Conservation (phyloP, 2,329 filamentous ascomycete species). For the Phialocephala sp. region DNA sequence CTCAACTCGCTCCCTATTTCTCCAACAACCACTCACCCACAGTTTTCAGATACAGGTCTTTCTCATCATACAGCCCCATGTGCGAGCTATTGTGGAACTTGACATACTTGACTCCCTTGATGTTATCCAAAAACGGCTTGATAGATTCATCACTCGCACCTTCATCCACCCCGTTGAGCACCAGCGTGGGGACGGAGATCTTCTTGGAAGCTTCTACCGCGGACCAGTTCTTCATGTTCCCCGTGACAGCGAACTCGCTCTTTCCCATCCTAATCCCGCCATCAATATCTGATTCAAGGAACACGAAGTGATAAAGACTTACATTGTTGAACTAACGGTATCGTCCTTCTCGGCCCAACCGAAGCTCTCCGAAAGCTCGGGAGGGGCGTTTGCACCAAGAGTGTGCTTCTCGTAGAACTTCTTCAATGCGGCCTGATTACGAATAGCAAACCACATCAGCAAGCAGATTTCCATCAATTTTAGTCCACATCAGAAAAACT, state of each 20-base stretch:
- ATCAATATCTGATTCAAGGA: neutral
- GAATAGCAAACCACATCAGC: neutral
- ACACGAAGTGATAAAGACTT: neutral
- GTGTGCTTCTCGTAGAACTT: conserved; percentile 14
- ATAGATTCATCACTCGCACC: conserved; percentile 37
- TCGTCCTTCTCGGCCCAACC: conserved; percentile 35
- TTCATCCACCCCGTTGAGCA: conserved; percentile 50
- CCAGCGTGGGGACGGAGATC: conserved; percentile 46
- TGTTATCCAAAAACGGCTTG: conserved; percentile 44
- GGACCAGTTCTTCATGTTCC: conserved; percentile 47
- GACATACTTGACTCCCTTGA: conserved; percentile 48
- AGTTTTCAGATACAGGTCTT: conserved; percentile 43
- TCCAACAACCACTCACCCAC: conserved; percentile 40
- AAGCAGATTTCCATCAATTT: neutral
- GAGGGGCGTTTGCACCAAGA: conserved; percentile 12
- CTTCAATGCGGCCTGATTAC: conserved; percentile 12
- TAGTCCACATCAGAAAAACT: neutral
- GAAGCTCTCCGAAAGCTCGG: conserved; percentile 29
- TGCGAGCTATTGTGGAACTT: conserved; percentile 34
- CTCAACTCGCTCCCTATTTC: neutral
- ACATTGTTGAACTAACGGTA: conserved; percentile 39
- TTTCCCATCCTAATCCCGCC: conserved; percentile 12
- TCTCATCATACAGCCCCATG: conserved; percentile 46
- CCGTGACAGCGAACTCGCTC: conserved; percentile 45
- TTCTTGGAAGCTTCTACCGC: conserved; percentile 43